Percentiles rank a stretch among this genome's conserved stretches.
Evolutionary conservation across 2,329 filamentous ascomycete species (phyloP).

Genomic region (Lithohypha guttulata): DNA sequence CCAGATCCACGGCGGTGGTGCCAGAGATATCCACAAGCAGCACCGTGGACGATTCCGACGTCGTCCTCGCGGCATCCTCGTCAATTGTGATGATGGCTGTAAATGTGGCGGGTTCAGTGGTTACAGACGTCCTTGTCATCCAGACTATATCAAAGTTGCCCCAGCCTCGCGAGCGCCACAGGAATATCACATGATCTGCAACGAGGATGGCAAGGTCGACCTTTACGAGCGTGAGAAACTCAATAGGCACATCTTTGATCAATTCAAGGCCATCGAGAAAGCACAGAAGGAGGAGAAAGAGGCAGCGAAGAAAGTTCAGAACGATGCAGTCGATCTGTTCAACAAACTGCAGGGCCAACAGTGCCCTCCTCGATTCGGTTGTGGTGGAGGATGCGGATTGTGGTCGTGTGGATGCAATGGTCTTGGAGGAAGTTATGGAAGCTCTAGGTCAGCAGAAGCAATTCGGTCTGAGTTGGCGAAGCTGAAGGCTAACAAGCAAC

Average conservation of each 20-base stretch:
- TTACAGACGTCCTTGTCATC: too few relatives aligned
- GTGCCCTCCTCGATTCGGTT: background rate
- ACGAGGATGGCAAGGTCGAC: background rate
- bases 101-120: too few relatives aligned
- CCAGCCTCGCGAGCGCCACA: background rate
- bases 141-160: too few relatives aligned
- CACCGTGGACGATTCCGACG: background rate
- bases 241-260: background rate
- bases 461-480: background rate
- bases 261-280: background rate
- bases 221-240: background rate
- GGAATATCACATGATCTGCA: background rate
- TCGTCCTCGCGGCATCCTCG: background rate
- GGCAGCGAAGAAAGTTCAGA: background rate
- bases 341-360: background rate
- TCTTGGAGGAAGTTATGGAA: background rate
- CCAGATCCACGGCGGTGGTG: too few relatives aligned
- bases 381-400: background rate
- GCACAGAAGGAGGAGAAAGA: background rate
- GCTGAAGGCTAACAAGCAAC: slow-evolving; percentile 3
- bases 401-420: background rate
- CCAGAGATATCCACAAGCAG: background rate
- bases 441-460: slow-evolving; percentile 1
- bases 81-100: too few relatives aligned
- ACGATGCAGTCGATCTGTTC: background rate